Evolutionary conservation across 192 early-diverging fungal species (phyloP).

Genomic region (Podila minutissima): DNA sequence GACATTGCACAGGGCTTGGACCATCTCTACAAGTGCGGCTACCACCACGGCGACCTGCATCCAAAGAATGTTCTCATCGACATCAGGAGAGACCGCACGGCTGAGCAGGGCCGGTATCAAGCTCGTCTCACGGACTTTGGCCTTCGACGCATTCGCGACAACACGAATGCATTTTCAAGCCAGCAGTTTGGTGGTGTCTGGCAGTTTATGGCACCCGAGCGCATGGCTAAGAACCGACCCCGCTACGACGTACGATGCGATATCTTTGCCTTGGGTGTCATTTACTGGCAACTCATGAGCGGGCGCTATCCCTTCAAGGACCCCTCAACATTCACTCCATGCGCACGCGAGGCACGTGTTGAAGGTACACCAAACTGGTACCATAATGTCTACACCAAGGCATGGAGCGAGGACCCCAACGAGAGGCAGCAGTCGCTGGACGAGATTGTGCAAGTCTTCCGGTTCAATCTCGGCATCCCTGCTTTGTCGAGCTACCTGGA

Average conservation of each 20-base stretch:
- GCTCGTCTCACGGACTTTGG: constrained; percentile 47
- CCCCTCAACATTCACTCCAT: constrained; percentile 16
- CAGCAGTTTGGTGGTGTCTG: constrained; percentile 49
- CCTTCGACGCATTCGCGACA: constrained; percentile 34
- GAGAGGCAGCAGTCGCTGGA: constrained; percentile 20
- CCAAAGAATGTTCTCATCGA: constrained; percentile 48
- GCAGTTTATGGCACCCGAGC: constrained; percentile 49
- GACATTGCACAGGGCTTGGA: constrained; percentile 40
- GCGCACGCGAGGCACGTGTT: constrained; percentile 24
- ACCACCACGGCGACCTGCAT: constrained; percentile 45
- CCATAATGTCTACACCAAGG: constrained; percentile 21
- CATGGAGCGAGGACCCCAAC: constrained; percentile 38
- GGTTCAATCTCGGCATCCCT: constrained; percentile 33
- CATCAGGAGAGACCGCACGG: constrained; percentile 6
- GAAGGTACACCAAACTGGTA: constrained; percentile 37
- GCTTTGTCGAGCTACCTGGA: constrained; percentile 5
- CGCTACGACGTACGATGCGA: constrained; percentile 44
- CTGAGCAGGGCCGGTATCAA: constrained; percentile 29
- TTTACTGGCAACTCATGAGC: constrained; percentile 44
- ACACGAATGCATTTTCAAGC: constrained; percentile 35
- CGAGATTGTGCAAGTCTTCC: constrained; percentile 30
- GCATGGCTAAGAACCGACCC: constrained; percentile 39
- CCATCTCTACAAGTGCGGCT: constrained; percentile 43
- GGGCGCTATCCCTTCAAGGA: constrained; percentile 47
- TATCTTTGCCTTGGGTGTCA: constrained; percentile 40